These are phyloP conservation scores for Leptographium procerum DNA, from an alignment of 2,329 filamentous ascomycete species.

Conservation along the genomic window DNA sequence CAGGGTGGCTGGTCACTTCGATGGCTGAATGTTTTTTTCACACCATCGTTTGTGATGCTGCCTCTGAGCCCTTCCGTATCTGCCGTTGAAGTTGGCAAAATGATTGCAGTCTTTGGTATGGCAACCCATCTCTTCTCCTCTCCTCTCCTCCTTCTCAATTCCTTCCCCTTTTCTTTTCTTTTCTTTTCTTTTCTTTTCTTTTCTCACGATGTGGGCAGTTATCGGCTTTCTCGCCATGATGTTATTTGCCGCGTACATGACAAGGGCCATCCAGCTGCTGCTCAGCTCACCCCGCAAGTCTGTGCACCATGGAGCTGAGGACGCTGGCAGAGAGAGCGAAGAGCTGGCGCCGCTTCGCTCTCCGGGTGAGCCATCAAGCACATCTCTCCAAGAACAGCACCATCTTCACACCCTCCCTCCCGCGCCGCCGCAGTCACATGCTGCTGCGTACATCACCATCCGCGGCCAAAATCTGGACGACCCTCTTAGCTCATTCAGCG, in stretches of 20 bases:
- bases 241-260: conserved; percentile 40
- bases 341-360: conserved; percentile 9
- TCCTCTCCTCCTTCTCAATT: neutral
- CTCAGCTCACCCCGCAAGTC: conserved; percentile 41
- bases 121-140: neutral
- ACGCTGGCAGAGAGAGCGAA: conserved; percentile 18
- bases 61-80: conserved; percentile 44
- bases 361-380: neutral
- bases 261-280: conserved; percentile 39
- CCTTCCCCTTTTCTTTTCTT: neutral
- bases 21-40: conserved; percentile 49
- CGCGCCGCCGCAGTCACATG: conserved; percentile 8
- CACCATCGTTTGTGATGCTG: conserved; percentile 46
- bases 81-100: conserved; percentile 43
- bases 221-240: conserved; percentile 44
- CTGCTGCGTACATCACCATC: conserved; percentile 12
- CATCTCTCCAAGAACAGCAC: neutral
- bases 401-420: neutral
- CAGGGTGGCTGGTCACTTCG: conserved; percentile 45
- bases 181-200: neutral
- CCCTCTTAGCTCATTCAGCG: conserved; percentile 13
- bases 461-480: conserved; percentile 14
- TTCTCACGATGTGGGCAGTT: conserved; percentile 24
- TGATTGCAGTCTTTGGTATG: conserved; percentile 47
- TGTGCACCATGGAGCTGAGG: conserved; percentile 38